Percentiles rank a stretch among this genome's conserved stretches.
Evolutionary conservation across 331 rosid species (phyloP).

Genomic region (Acacia pycnantha): DNA sequence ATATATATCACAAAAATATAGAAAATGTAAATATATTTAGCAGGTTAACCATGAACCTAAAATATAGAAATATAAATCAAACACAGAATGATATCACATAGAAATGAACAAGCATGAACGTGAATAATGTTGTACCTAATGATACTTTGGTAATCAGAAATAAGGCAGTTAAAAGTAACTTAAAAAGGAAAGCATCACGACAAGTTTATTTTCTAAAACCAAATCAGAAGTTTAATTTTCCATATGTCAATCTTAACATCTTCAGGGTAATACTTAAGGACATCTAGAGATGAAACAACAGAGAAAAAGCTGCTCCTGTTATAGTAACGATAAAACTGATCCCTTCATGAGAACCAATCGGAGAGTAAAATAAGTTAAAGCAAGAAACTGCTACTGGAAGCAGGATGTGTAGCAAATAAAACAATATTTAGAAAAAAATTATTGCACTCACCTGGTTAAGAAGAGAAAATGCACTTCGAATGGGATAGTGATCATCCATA

Average conservation of each 20-base stretch:
- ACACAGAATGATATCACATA: background rate
- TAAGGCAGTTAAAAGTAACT: background rate
- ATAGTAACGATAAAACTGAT: too few relatives aligned
- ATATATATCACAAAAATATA: too few relatives aligned
- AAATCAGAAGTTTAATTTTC: background rate
- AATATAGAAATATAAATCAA: background rate
- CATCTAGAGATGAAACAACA: background rate
- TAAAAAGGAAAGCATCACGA: background rate
- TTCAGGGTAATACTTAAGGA: background rate
- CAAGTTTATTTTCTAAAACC: background rate
- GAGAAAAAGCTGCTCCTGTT: background rate
- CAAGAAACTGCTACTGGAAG: background rate
- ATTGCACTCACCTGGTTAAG: conserved; percentile 63
- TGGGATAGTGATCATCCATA: conserved; percentile 97
- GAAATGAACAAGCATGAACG: background rate
- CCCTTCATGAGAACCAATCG: background rate
- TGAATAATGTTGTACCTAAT: background rate
- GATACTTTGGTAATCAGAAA: background rate
- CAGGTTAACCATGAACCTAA: background rate
- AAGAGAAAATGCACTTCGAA: conserved; percentile 90
- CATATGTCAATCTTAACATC: background rate
- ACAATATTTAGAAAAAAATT: background rate
- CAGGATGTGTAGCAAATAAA: background rate
- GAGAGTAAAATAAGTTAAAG: background rate
- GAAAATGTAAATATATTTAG: background rate